A percentile compares a stretch with the other conserved stretches of the same genome.
Evolutionary conservation across 1,284 basidiomycete species (phyloP).

Genomic region (Microbotryum saponariae): DNA sequence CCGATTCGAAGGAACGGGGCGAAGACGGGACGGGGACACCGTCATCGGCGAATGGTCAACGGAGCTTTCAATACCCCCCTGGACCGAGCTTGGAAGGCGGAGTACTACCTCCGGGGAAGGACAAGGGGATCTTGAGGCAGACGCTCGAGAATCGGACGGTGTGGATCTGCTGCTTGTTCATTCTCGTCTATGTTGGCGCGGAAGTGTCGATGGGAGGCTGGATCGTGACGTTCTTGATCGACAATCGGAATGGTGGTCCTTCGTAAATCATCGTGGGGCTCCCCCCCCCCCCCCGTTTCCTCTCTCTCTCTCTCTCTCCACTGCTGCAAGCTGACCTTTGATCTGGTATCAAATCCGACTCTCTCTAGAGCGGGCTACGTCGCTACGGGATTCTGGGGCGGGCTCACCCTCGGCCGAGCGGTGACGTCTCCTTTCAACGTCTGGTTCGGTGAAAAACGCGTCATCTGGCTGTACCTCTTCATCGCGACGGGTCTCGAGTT

Average conservation of each 20-base stretch:
- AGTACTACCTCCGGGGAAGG: neutral
- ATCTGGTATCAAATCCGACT: neutral
- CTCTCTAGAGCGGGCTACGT: constrained; percentile 17
- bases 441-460: constrained; percentile 17
- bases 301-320: neutral
- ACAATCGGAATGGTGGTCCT: constrained; percentile 18
- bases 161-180: constrained; percentile 11
- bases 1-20: no score
- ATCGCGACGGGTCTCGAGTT: constrained; percentile 22
- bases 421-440: constrained; percentile 13
- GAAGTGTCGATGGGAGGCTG: constrained; percentile 29
- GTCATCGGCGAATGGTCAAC: no score
- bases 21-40: no score
- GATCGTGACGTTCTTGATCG: constrained; percentile 28
- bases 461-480: constrained; percentile 14
- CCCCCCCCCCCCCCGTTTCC: no score
- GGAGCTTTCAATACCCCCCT: no score
- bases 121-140: constrained; percentile 1
- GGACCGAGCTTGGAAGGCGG: no score
- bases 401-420: constrained; percentile 19
- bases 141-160: constrained; percentile 12
- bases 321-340: no score
- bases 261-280: neutral
- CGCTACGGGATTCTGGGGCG: constrained; percentile 21
- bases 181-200: constrained; percentile 26